phyloP scores from a whole-genome alignment of 441 rosid species.

The Kokia cookei region DNA sequence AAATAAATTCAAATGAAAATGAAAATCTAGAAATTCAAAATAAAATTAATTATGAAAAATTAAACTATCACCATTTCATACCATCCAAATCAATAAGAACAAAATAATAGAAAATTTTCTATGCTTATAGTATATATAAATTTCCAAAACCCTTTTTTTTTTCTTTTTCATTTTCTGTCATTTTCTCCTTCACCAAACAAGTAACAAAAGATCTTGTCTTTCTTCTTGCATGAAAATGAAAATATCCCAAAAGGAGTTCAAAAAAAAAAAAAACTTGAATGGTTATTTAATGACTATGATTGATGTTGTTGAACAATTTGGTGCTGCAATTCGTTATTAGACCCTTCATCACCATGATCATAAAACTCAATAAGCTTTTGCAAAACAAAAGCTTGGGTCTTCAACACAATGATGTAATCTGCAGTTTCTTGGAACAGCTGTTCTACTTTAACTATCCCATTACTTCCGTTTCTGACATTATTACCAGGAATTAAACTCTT shows the following conservation, averaged over 20 bases:
- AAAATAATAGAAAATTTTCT: background rate
- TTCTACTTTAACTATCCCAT: conserved; percentile 30
- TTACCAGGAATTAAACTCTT: conserved; percentile 38
- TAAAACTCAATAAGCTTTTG: conserved; percentile 38
- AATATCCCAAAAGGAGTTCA: background rate
- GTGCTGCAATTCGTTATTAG: background rate
- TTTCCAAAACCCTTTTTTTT: background rate
- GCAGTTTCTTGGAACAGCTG: conserved; percentile 54
- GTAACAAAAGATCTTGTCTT: background rate
- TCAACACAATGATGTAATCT: conserved; percentile 46
- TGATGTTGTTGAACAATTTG: conserved; percentile 6
- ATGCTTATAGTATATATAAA: background rate
- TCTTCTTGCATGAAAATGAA: background rate
- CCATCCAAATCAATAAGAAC: background rate
- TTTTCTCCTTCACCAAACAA: conserved; percentile 16
- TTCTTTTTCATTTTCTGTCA: background rate
- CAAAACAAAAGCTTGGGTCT: conserved; percentile 36
- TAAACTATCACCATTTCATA: too few relatives aligned
- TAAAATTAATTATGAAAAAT: too few relatives aligned
- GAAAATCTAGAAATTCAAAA: too few relatives aligned
- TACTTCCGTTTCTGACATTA: background rate
- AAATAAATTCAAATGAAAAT: too few relatives aligned
- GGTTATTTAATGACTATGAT: conserved; percentile 1
- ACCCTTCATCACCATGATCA: conserved; percentile 41
- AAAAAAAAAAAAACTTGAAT: background rate